Evolutionary conservation across 352 stramenopile species (phyloP), one percentile per base, ranked within the genome.

Genomic region (Stramenopiles sp.): DNA sequence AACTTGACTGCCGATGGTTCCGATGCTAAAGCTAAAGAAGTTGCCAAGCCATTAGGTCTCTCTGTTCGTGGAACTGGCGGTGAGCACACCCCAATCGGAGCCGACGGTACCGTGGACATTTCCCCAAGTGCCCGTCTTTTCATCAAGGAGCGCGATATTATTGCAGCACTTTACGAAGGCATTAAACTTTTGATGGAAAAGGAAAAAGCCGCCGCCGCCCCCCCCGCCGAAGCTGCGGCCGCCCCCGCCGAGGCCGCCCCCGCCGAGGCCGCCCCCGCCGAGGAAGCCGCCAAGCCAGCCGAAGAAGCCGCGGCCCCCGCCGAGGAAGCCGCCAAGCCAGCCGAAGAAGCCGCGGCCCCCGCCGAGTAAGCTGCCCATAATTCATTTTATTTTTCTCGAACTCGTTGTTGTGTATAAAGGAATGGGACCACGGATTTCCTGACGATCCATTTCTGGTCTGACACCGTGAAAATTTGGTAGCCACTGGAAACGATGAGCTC

Each of bases 101-200:
- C 78, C 35, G 86, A 89, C 49, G 86, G 86, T 18, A 89, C 89
- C 76, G 88, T 90, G 68, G 87, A 93, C 68, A 88, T 94, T 35
- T 93, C 87, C 18, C 90, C 90, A 79, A 91, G 88, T 77, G 83
- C 87, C 69, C 85, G 87, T 68, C 87, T 94, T 73, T 88, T 86
- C 74, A 88, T 93, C 78, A 92, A 89, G 63, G 88, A 94, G 79
- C 86, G 82, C 0, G 87, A 94, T 75, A 88, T 94, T 78, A 88
- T 94, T 76, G 83, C 84, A 75, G 89, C 87, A 49, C 89, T 94
- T 80, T 89, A 92, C 78, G 84, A 91, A 74, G 87, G 87, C 74
- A 87, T 93, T 78, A 84, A 89, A 78, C 68, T 88, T 73, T 83
- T 93, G 49, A 91, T 92, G 77, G 81, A 81, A 37, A 88, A 92